Evolutionary conservation across 2,329 filamentous ascomycete genomes (phyloP).

Genomic region (Leptoxyphium fumago): DNA sequence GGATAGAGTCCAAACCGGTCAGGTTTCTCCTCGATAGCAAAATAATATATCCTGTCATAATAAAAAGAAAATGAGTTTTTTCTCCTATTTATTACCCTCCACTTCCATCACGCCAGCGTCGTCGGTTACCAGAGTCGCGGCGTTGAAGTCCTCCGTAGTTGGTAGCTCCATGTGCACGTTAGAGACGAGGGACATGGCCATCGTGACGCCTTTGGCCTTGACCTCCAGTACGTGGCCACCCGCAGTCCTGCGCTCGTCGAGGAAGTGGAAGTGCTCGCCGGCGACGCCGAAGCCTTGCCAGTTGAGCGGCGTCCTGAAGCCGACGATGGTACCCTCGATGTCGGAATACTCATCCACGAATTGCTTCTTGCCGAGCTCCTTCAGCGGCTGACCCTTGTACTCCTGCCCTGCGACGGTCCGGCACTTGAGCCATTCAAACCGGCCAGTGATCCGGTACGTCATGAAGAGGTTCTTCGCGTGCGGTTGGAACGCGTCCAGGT

Average conservation of each 20-base stretch:
- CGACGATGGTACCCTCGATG: slow-evolving; percentile 27
- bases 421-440: slow-evolving; percentile 18
- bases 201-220: slow-evolving; percentile 17
- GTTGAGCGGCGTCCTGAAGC: slow-evolving; percentile 26
- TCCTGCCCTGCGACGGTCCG: slow-evolving; percentile 19
- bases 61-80: neutral
- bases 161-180: slow-evolving; percentile 28
- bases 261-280: slow-evolving; percentile 29
- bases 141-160: slow-evolving; percentile 24
- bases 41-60: neutral
- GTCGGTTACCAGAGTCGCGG: slow-evolving; percentile 19
- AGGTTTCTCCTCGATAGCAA: neutral
- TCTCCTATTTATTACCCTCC: slow-evolving; percentile 16
- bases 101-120: slow-evolving; percentile 22
- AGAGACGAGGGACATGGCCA: slow-evolving; percentile 23
- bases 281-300: slow-evolving; percentile 28
- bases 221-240: slow-evolving; percentile 30
- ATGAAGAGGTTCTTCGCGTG: slow-evolving; percentile 19
- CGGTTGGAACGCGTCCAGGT: slow-evolving; percentile 13
- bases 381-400: slow-evolving; percentile 17
- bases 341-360: slow-evolving; percentile 23
- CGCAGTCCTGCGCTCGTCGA: slow-evolving; percentile 20
- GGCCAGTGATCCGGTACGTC: slow-evolving; percentile 19
- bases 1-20: slow-evolving; percentile 6
- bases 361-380: slow-evolving; percentile 26